Conservation (phyloP, 2,329 filamentous ascomycete genomes). For the Ceratocystis huliohia region DNA sequence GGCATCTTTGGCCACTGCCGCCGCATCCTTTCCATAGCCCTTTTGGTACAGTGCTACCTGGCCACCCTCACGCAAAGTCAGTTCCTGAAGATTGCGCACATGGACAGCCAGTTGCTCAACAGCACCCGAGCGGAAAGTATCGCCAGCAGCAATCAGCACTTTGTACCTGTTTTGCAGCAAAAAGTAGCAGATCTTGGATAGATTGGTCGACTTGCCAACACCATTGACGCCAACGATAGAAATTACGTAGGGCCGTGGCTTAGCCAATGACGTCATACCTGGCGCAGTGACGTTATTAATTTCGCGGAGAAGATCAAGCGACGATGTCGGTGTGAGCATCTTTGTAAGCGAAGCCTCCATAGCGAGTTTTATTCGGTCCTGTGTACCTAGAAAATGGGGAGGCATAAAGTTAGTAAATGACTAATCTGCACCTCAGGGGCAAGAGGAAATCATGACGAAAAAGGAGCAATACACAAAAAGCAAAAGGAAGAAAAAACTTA, state of each 20-base stretch:
- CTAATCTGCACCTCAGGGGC: neutral
- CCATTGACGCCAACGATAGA: conserved; percentile 98
- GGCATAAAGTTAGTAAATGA: neutral
- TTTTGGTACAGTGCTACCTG: conserved; percentile 88
- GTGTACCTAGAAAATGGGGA: conserved; percentile 43
- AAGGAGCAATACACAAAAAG: too few species aligned
- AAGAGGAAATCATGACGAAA: neutral
- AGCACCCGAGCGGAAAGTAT: conserved; percentile 93
- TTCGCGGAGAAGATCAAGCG: conserved; percentile 84
- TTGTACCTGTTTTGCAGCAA: conserved; percentile 93
- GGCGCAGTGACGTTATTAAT: conserved; percentile 69
- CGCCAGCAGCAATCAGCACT: conserved; percentile 84
- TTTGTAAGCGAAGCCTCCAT: conserved; percentile 89
- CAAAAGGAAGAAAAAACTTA: conserved; percentile 23
- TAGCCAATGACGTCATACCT: conserved; percentile 47
- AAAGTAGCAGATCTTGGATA: conserved; percentile 97
- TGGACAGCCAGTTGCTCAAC: conserved; percentile 96
- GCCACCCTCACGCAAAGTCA: conserved; percentile 71
- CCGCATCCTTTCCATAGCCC: conserved; percentile 95
- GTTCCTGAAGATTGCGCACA: conserved; percentile 81
- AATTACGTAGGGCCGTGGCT: conserved; percentile 79
- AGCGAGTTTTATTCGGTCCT: conserved; percentile 66
- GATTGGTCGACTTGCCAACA: conserved; percentile 93
- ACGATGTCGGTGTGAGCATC: conserved; percentile 91
- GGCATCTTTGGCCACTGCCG: conserved; percentile 86